phyloP scores from a whole-genome alignment of 371 early-diverging fungal species.

The Rhizopus stolonifer region DNA sequence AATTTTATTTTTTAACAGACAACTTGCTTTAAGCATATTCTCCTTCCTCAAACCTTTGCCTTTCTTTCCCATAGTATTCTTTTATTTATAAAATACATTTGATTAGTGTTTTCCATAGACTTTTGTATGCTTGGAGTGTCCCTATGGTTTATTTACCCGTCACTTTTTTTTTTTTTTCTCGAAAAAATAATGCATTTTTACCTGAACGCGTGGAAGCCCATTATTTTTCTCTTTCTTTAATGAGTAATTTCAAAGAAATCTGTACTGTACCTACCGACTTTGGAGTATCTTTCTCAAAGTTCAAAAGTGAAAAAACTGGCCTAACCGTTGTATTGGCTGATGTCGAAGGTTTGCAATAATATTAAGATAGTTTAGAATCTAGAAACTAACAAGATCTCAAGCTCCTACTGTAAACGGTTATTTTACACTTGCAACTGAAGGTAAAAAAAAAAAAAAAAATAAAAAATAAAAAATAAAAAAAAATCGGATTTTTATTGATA shows the following conservation, averaged over 20 bases:
- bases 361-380: neutral
- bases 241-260: conserved; percentile 35
- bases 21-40: neutral
- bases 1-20: too few relatives aligned
- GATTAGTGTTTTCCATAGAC: neutral
- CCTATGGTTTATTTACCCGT: too few relatives aligned
- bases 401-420: conserved; percentile 68
- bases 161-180: too few relatives aligned
- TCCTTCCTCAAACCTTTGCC: neutral
- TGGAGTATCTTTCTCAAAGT: conserved; percentile 55
- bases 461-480: neutral
- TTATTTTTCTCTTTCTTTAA: neutral
- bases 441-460: conserved; percentile 27
- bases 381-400: conserved; percentile 13
- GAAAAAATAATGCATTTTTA: too few relatives aligned
- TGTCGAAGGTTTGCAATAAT: conserved; percentile 51
- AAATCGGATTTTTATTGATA: neutral
- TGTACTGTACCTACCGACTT: conserved; percentile 41
- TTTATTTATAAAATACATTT: too few relatives aligned
- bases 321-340: conserved; percentile 62
- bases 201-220: neutral
- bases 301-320: conserved; percentile 56
- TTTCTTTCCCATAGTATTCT: too few relatives aligned
- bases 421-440: conserved; percentile 66
- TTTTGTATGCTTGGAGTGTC: neutral